Percentiles rank a stretch among this genome's conserved stretches.
Conservation (phyloP, 352 stramenopile genomes). For the Phytophthora agathidicida region DNA sequence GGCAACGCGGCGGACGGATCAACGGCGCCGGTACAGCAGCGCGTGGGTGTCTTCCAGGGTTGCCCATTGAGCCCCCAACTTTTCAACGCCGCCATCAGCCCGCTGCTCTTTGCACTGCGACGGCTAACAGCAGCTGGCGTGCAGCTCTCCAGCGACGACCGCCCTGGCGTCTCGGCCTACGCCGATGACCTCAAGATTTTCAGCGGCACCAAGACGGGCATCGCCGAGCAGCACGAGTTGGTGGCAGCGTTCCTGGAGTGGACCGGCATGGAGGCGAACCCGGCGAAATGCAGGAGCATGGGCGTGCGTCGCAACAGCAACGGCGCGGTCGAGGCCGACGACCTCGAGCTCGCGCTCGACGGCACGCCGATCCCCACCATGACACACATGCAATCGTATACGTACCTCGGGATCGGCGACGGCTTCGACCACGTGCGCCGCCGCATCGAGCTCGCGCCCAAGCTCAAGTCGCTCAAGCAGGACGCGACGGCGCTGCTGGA, state of each 20-base stretch:
- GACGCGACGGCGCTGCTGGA: conserved; percentile 5
- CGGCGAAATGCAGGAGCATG: background rate
- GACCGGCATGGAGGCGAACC: background rate
- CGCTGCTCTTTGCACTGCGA: conserved; percentile 10
- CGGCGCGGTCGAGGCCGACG: background rate
- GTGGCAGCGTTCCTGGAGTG: background rate
- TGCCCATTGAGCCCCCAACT: conserved; percentile 25
- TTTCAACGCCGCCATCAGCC: conserved; percentile 17
- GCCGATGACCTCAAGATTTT: conserved; percentile 32
- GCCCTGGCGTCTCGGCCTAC: conserved; percentile 2
- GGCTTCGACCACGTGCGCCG: background rate
- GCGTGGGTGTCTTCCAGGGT: conserved; percentile 19
- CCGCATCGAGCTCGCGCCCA: background rate
- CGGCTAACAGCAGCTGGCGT: background rate
- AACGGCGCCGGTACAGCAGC: conserved; percentile 15
- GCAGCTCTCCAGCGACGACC: background rate
- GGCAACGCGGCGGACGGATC: conserved; percentile 20
- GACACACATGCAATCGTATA: background rate
- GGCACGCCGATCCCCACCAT: background rate
- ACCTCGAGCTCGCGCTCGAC: background rate
- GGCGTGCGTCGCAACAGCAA: background rate
- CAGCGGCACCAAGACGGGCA: conserved; percentile 10
- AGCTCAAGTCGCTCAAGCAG: conserved; percentile 1
- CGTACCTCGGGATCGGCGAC: background rate
- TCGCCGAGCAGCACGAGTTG: conserved; percentile 10